Evolutionary conservation across 2,329 filamentous ascomycete genomes (phyloP), one percentile per base, ranked within the genome.

Genomic region (Rhynchosporium secalis): DNA sequence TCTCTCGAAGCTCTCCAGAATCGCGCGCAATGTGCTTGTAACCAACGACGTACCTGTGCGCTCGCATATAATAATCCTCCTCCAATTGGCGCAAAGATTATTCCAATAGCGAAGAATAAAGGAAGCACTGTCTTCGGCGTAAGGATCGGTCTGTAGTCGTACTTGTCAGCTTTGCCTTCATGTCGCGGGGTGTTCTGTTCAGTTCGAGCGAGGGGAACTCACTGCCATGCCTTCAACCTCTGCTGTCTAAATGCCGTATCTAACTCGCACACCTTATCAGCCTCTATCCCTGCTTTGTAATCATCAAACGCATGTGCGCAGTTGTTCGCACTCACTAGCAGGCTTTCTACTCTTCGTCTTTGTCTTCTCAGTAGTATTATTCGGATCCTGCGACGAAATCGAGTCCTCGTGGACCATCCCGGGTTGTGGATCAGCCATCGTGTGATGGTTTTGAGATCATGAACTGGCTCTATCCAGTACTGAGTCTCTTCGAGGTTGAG

Each of bases 161-260:
- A 36, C 56, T 33, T 63, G 65, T 72, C 63, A 74, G 65, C 66
- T 64, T 20, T 58, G n/a, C 33, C 3, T 49, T 26, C 33, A 33
- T 41, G 56, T 31, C 40, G 47, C 41, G 46, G 57, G 56, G 55
- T 60, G 52, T 28, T 60, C 36, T 36, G 33, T 36, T 60, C 36
- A 6, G 33, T 36, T 36, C 33, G 33, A 36, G 33, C 43, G 55
- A 61, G 59, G 60, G 40, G 62, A 58, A 69, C 92, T 78, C 82
- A 96, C 89, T 99, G 95, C 95, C 95, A 99, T 80, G 95, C 95
- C 79, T 98, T 97, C 77, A 99, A 79, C 75, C 95, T 88, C 78
- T 99, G 95, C 76, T 99, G 95, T 72, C 95, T 86, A 76, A 98
- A 99, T 10, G 95, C 95, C 63, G 94, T 98, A 79, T 98, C 92